Base-by-base conservation (phyloP, 2,329 filamentous ascomycete genomes). In the Epichloe aotearoae region DNA sequence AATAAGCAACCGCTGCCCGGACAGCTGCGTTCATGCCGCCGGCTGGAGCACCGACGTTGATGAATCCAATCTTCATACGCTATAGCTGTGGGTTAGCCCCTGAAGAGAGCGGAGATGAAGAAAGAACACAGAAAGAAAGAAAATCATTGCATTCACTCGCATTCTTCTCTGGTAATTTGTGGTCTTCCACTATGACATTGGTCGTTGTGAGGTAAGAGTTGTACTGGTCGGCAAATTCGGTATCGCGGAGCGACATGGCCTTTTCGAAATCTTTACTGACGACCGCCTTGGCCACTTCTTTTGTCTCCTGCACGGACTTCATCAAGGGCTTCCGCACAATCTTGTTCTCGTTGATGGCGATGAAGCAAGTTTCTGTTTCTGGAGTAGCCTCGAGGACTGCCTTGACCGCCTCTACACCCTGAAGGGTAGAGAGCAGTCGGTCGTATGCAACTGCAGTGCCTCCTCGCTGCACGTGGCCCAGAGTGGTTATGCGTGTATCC, bases 21-120 rank as follows among this genome's bases (percentile, higher is more conserved):
- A 94, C 93, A 41, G 93, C 93, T 30, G 91, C 90, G 69, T 98
- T 98, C 87, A 98, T 97, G 61, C 93, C 93, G 67, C 93, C 93
- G 33, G 93, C 93, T 7, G 93, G 93, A 12, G 93, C 93, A 61
- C 93, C 93, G 23, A 97, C 90, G 61, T 97, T 94, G 68, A 98
- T 88, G 62, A 98, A 95, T 46, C 88, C 93, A 61, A 98, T 87
- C 57, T 82, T 83, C 87, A 97, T 89, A 58, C 84, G 82, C 86
- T 90, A 20, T 33, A 26, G 8, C 10, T 14, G 7, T 19, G 15
- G 17, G 58, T 73, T 53, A 73, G 64, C 53, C 33, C 50, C 5
- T 46, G 36, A 34, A 48, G 6, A 50, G 34, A 46, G 15, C 15
- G 15, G n/a, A 20, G 15, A 20, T 8, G 23, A 5, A 30, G 11